These are phyloP conservation scores for Acaromyces ingoldii DNA, from an alignment of 1,284 basidiomycete genomes.

Conservation along the genomic window DNA sequence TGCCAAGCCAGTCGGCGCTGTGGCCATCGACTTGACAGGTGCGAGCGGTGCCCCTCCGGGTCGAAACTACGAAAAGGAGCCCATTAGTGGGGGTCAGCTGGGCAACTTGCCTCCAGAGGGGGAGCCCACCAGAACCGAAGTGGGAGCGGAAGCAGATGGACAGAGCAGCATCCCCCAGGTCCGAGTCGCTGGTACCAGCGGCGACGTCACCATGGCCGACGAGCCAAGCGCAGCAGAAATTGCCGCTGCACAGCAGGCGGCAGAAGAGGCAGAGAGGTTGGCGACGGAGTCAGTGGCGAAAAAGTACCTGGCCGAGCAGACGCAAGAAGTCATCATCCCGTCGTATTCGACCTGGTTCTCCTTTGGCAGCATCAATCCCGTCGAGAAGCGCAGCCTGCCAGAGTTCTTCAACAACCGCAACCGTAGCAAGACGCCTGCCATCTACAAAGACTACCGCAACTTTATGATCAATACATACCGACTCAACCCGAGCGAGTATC, in stretches of 20 bases:
- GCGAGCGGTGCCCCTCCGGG: conserved; percentile 41
- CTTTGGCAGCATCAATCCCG: conserved; percentile 84
- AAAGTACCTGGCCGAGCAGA: conserved; percentile 92
- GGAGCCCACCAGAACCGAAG: conserved; percentile 15
- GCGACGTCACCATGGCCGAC: conserved; percentile 41
- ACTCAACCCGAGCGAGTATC: conserved; percentile 86
- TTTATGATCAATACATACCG: conserved; percentile 99
- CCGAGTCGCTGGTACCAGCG: conserved; percentile 23
- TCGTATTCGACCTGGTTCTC: conserved; percentile 98
- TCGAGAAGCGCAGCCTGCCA: conserved; percentile 86
- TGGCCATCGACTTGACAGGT: conserved; percentile 46
- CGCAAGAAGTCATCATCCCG: conserved; percentile 86
- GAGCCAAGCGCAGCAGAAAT: conserved; percentile 17
- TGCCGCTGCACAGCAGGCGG: conserved; percentile 61
- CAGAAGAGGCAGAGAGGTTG: conserved; percentile 69
- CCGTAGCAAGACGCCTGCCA: conserved; percentile 81
- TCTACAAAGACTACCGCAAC: conserved; percentile 99
- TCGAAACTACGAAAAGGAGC: conserved; percentile 49
- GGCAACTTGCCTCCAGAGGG: conserved; percentile 43
- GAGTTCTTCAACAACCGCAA: conserved; percentile 96
- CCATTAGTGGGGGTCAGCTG: conserved; percentile 37
- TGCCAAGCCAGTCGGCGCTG: conserved; percentile 37
- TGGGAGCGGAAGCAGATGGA: conserved; percentile 13
- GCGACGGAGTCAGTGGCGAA: conserved; percentile 78
- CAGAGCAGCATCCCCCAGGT: conserved; percentile 12